Percentiles rank a stretch among this genome's conserved stretches.
phyloP scores from a whole-genome alignment of 2,329 filamentous ascomycete genomes.

The Cryoendolithus antarcticus region DNA sequence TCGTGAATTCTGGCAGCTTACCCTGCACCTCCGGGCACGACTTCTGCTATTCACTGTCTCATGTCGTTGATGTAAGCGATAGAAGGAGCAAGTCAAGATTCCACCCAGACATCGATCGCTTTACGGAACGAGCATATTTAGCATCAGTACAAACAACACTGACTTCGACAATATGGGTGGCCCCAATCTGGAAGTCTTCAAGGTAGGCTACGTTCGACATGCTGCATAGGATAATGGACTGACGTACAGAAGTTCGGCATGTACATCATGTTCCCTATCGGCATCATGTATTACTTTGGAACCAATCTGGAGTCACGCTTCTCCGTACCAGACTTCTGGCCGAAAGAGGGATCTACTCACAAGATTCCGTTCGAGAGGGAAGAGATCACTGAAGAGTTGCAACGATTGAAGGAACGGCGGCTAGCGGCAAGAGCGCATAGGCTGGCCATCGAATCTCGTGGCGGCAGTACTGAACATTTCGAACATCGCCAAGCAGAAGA shows the following conservation, averaged over 20 bases:
- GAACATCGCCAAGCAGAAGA: slow-evolving; percentile 13
- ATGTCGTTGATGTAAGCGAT: too few species aligned
- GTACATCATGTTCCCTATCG: slow-evolving; percentile 98
- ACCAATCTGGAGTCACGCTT: slow-evolving; percentile 94
- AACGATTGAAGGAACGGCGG: slow-evolving; percentile 49
- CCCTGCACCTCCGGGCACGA: too few species aligned
- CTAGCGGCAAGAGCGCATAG: slow-evolving; percentile 36
- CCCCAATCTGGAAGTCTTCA: slow-evolving; percentile 88
- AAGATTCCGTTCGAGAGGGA: slow-evolving; percentile 64
- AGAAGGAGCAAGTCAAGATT: too few species aligned
- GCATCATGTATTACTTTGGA: slow-evolving; percentile 99
- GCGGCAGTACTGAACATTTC: slow-evolving; percentile 14
- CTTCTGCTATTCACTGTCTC: too few species aligned
- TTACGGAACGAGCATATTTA: too few species aligned
- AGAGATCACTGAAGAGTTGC: slow-evolving; percentile 71
- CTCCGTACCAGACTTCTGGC: slow-evolving; percentile 85
- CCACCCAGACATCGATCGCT: too few species aligned
- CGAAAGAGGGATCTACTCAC: slow-evolving; percentile 64
- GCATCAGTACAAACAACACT: too few species aligned
- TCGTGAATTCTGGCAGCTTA: too few species aligned
- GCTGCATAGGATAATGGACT: neutral
- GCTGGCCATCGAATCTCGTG: slow-evolving; percentile 28
- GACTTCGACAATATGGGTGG: slow-evolving; percentile 49
- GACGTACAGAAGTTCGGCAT: slow-evolving; percentile 64
- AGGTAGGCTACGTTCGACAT: slow-evolving; percentile 42